Evolutionary conservation across 1,284 basidiomycete species (phyloP), one percentile per base, ranked within the genome.

Genomic region (Takashimella tepidaria): DNA sequence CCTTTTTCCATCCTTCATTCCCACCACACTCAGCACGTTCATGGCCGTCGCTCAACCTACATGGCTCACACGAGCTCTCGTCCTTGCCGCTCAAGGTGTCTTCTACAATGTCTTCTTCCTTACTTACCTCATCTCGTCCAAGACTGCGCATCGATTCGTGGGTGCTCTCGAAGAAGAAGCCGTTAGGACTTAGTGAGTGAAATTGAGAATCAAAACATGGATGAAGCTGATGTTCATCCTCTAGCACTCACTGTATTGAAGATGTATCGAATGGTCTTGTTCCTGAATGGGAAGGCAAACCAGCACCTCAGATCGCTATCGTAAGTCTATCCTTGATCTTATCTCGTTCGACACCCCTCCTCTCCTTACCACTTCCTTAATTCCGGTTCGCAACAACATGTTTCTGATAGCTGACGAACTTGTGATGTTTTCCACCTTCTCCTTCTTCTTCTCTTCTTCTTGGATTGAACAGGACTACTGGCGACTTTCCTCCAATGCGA

Each of bases 151-250:
- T 75, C 88, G 95, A 26, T 98, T 98, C 71, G 93, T 98, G 45
- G 95, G 83, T n/a, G 79, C 90, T 67, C 80, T 98, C 8, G 95
- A 98, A 69, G 93, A 98, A 77, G 92, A 98, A 74, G 93, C 93
- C 3, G 90, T 95, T 4, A 58, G 85, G 45, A 96, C 92, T 21
- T 95, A 90, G 87, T 88, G 54, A 62, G 80, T 70, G 21, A 45
- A 44, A 10, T 23, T 10, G 2, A 3, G 3, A 19, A 19, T 10
- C 43, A 21, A 11, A 11, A 24, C 48, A 41, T n/a, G n/a, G n/a
- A n/a, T n/a, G n/a, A n/a, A n/a, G n/a, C n/a, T 16, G 16, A 37
- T 24, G 45, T 16, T 8, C 20, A 24, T 16, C 24, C 19, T 21
- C 13, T 60, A 88, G 87, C 73, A 89, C 91, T 5, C 82, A 83